phyloP scores from a whole-genome alignment of 768 basidiomycete genomes.

The Galerina sulciceps region DNA sequence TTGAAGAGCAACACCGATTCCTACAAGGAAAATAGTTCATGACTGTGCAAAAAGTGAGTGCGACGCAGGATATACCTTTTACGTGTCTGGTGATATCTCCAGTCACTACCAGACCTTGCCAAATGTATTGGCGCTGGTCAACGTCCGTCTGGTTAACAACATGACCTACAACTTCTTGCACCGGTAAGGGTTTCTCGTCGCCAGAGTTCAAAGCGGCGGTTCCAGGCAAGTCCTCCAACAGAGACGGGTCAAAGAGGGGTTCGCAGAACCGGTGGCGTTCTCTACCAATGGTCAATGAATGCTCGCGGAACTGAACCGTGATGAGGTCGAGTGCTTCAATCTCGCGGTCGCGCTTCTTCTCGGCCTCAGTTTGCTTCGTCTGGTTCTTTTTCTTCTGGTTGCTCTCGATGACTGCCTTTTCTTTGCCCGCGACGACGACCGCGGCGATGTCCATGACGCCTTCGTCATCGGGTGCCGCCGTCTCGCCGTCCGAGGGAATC shows the following conservation, averaged over 20 bases:
- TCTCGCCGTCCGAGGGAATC: slow-evolving; percentile 77
- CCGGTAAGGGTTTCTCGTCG: slow-evolving; percentile 38
- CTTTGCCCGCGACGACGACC: slow-evolving; percentile 88
- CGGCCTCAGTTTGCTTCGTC: slow-evolving; percentile 75
- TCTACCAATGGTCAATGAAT: slow-evolving; percentile 78
- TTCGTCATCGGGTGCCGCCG: slow-evolving; percentile 71
- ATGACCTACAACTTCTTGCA: slow-evolving; percentile 72
- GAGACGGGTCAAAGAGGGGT: slow-evolving; percentile 77
- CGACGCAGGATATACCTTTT: slow-evolving; percentile 54
- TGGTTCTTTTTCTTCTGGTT: slow-evolving; percentile 79
- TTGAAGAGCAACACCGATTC: slow-evolving; percentile 70
- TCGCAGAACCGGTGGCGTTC: slow-evolving; percentile 92
- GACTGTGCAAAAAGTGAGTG: not conserved
- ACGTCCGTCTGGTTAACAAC: slow-evolving; percentile 65
- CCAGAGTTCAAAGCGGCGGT: slow-evolving; percentile 25
- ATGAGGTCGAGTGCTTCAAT: slow-evolving; percentile 86
- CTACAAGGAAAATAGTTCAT: slow-evolving; percentile 36
- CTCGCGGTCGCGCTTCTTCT: slow-evolving; percentile 79
- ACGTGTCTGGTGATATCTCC: slow-evolving; percentile 76
- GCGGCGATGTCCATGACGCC: slow-evolving; percentile 91
- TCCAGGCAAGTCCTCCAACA: slow-evolving; percentile 48
- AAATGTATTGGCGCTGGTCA: slow-evolving; percentile 71
- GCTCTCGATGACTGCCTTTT: slow-evolving; percentile 85
- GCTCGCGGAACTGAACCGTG: slow-evolving; percentile 71
- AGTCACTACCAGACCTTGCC: slow-evolving; percentile 81